Evolutionary conservation across 345 rosid species (phyloP).

Genomic region (Boechera retrofracta): DNA sequence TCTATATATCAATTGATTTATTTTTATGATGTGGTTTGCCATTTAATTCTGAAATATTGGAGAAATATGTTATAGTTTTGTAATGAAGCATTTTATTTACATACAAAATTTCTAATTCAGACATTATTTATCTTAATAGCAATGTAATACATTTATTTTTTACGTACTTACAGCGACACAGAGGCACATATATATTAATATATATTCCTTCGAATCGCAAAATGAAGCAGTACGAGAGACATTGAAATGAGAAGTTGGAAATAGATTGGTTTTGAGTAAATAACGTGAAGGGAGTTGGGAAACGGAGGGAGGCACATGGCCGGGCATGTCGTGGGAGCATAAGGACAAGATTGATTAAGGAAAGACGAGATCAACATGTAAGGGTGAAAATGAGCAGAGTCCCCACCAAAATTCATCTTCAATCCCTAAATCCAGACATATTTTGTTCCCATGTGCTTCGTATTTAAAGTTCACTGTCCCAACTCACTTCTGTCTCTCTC

Average conservation of each 20-base stretch:
- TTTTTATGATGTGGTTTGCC: too few species aligned
- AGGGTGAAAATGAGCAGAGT: slow-evolving; percentile 66
- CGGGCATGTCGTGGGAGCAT: slow-evolving; percentile 65
- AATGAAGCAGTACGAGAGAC: slow-evolving; percentile 26
- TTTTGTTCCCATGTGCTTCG: slow-evolving; percentile 84
- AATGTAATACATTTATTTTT: not conserved
- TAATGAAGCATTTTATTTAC: too few species aligned
- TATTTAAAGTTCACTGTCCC: slow-evolving; percentile 78
- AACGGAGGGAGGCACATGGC: slow-evolving; percentile 52
- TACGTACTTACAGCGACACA: not conserved
- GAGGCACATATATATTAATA: too few species aligned
- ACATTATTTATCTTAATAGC: not conserved
- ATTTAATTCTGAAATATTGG: too few species aligned
- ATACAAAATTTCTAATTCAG: not conserved
- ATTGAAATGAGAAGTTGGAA: slow-evolving; percentile 37
- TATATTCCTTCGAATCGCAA: slow-evolving; percentile 14
- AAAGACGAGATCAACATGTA: slow-evolving; percentile 59
- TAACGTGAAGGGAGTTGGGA: slow-evolving; percentile 24
- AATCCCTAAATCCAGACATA: slow-evolving; percentile 62
- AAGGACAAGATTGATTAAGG: slow-evolving; percentile 70
- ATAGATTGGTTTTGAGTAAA: slow-evolving; percentile 17
- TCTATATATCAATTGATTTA: too few species aligned
- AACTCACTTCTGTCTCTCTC: slow-evolving; percentile 27
- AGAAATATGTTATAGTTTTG: too few species aligned
- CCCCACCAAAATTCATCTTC: slow-evolving; percentile 63